phyloP scores from a whole-genome alignment of 805 yeast species.

The Nakazawaea ishiwadae region DNA sequence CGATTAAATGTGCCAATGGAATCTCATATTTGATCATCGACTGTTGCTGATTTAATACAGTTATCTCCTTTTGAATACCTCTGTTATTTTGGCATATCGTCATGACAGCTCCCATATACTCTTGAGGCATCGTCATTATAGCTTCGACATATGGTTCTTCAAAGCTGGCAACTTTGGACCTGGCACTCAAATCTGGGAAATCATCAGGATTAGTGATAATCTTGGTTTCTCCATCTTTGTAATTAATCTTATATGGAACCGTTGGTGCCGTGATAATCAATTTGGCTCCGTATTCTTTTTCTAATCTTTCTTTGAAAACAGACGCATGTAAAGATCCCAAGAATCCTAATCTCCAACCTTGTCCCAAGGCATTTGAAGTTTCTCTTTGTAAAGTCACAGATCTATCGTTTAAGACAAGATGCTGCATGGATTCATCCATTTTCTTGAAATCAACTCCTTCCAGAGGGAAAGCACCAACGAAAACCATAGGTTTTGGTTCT shows the following conservation, averaged over 20 bases:
- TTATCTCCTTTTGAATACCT: constrained; percentile 77
- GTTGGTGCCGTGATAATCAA: constrained; percentile 93
- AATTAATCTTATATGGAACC: constrained; percentile 82
- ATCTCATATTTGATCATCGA: constrained; percentile 73
- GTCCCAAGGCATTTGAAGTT: constrained; percentile 90
- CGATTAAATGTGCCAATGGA: constrained; percentile 87
- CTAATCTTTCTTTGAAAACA: constrained; percentile 86
- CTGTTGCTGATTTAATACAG: constrained; percentile 75
- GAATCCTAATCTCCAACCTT: constrained; percentile 97
- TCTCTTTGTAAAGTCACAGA: constrained; percentile 87
- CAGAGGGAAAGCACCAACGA: constrained; percentile 96
- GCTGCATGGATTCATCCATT: constrained; percentile 85
- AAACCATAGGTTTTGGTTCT: constrained; percentile 97
- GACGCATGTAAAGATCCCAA: constrained; percentile 93
- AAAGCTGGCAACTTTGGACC: constrained; percentile 41
- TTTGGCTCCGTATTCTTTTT: constrained; percentile 91
- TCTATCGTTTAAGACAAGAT: constrained; percentile 85
- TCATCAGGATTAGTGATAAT: constrained; percentile 88
- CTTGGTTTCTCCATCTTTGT: constrained; percentile 56
- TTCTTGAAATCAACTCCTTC: constrained; percentile 88
- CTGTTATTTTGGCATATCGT: constrained; percentile 79
- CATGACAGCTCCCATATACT: constrained; percentile 83
- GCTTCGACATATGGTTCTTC: constrained; percentile 89
- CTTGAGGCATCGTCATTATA: constrained; percentile 85
- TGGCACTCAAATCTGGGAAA: constrained; percentile 62